phyloP scores from a whole-genome alignment of 2,329 filamentous ascomycete genomes.

The Botrytis deweyae region DNA sequence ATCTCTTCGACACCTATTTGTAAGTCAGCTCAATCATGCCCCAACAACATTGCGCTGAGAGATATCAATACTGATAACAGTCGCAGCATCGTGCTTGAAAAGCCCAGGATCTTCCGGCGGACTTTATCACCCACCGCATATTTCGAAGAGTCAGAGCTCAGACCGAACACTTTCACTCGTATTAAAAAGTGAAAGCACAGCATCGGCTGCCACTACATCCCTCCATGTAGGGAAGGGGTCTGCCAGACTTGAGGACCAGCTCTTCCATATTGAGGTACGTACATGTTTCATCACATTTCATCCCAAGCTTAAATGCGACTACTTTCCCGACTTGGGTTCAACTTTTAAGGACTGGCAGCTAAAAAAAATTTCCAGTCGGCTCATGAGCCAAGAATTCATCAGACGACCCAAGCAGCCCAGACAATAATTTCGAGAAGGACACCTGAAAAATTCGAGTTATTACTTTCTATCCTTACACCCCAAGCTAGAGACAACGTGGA shows the following conservation, averaged over 20 bases:
- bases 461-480: neutral
- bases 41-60: accelerated
- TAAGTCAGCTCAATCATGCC: neutral
- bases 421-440: neutral
- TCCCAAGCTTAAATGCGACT: neutral
- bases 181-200: too few relatives aligned
- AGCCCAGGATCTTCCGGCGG: neutral
- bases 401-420: neutral
- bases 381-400: too few relatives aligned
- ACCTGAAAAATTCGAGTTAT: neutral
- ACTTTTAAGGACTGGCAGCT: neutral
- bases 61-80: neutral
- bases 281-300: neutral
- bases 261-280: neutral
- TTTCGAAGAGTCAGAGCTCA: neutral
- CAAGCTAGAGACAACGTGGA: neutral
- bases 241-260: neutral
- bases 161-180: accelerated
- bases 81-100: neutral
- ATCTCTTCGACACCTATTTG: neutral
- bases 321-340: too few relatives aligned
- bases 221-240: accelerated
- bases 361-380: neutral
- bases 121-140: neutral
- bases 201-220: accelerated